Base-by-base conservation (phyloP, 495 filamentous ascomycete genomes). In the Daldinia grandis region DNA sequence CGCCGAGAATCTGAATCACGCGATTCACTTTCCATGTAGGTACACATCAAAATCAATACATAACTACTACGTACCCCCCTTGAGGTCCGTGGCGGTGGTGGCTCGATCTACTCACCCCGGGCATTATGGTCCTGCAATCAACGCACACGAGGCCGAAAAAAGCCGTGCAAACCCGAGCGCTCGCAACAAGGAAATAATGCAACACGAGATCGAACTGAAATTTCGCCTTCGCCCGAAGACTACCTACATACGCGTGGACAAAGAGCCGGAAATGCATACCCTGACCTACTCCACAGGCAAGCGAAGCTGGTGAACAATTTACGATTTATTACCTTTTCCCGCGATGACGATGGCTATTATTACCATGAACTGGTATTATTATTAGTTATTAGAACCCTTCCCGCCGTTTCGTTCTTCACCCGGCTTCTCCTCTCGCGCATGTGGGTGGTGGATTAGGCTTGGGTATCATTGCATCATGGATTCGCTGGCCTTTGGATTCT, bases 391-490 rank as follows among this genome's bases (percentile, higher is more conserved):
- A 53, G 24, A 24, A 27, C 49, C 24, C 25, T 30, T 30, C 15
- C 25, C 49, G 49, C 12, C 49, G 49, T 1, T 1, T 30, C 24
- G 49, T 53, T 50, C 50, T 47, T 35, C 68, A 31, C 47, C 57
- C 38, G 17, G 37, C 51, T 37, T 56, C 14, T 56, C 21, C 21
- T 61, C 58, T 49, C 53, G 38, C 49, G 35, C 25, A 42, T 51
- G 38, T 67, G 62, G 58, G 47, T 64, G 28, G 64, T 58, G 47
- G 53, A 33, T 33, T 58, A 14, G 58, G 58, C 40, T 68, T 68
- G 69, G 64, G 69, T 72, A 72, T 65, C 69, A 72, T 68, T 72
- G 69, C 69, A 68, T 72, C 60, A 68, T 72, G 69, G 59, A 67
- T 61, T 64, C 17, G 58, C 58, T 68, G 38, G 66, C 44, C 53